A percentile compares a stretch with the other conserved stretches of the same genome.
Conservation (phyloP, 352 stramenopile species). For the Blastocystis sp. region DNA sequence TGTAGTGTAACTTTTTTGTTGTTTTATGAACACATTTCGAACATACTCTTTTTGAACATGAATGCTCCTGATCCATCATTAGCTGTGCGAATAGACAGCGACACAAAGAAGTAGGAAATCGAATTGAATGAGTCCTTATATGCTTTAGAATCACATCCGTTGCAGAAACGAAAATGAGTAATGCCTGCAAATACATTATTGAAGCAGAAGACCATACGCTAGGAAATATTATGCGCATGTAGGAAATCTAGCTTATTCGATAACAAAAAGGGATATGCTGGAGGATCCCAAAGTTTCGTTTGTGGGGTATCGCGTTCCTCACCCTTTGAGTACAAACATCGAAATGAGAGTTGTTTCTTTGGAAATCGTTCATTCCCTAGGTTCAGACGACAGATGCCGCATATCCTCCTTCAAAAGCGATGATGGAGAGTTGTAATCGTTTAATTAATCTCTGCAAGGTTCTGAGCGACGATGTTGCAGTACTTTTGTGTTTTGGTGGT, state of each 20-base stretch:
- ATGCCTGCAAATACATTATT: slow-evolving; percentile 51
- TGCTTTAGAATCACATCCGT: slow-evolving; percentile 10
- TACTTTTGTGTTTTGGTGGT: not conserved
- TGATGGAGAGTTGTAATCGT: slow-evolving; percentile 24
- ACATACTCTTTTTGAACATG: slow-evolving; percentile 18
- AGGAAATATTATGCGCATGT: slow-evolving; percentile 42
- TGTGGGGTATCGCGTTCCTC: slow-evolving; percentile 32
- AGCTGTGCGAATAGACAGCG: slow-evolving; percentile 4
- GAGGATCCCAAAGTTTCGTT: slow-evolving; percentile 10
- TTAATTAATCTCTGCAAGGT: slow-evolving; percentile 29
- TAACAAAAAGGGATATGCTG: slow-evolving; percentile 32
- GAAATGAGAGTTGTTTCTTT: slow-evolving; percentile 17
- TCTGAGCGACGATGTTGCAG: slow-evolving; percentile 3
- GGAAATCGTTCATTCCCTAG: not conserved
- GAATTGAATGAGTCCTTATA: not conserved
- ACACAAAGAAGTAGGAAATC: not conserved
- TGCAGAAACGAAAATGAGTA: slow-evolving; percentile 32
- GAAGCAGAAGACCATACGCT: slow-evolving; percentile 44
- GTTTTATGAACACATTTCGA: not conserved
- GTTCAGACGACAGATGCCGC: not conserved
- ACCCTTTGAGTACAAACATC: slow-evolving; percentile 24
- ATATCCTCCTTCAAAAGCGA: slow-evolving; percentile 12
- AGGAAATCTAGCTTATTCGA: not conserved
- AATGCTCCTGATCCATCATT: slow-evolving; percentile 23
- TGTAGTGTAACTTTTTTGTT: slow-evolving; percentile 20